Percentiles rank a stretch among this genome's conserved stretches.
Evolutionary conservation across 768 basidiomycete species (phyloP).

Genomic region (Clavulina sp.): DNA sequence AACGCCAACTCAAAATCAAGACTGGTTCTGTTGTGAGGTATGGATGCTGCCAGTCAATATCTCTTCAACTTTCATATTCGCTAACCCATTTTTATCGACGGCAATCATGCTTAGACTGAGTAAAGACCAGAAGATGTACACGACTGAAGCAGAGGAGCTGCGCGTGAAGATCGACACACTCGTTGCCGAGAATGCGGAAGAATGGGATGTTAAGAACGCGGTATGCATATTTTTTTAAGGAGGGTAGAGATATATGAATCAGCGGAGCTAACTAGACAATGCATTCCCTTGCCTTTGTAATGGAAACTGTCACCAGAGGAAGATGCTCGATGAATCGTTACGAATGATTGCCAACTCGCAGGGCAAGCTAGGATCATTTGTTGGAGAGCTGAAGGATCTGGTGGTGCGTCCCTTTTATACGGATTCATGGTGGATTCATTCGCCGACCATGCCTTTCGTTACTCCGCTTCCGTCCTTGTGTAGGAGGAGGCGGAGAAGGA

Average conservation of each 20-base stretch:
- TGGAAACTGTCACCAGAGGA: slow-evolving; percentile 31
- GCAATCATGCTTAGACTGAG: slow-evolving; percentile 26
- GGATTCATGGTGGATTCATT: no score
- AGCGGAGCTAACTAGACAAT: no score
- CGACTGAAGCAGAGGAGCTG: slow-evolving; percentile 43
- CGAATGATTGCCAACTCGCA: slow-evolving; percentile 64
- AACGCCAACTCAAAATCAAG: slow-evolving; percentile 65
- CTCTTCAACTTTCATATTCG: slow-evolving; percentile 9
- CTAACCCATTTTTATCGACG: slow-evolving; percentile 5
- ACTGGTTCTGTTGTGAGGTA: slow-evolving; percentile 48
- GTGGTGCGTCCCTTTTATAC: slow-evolving; percentile 44
- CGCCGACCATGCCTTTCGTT: slow-evolving; percentile 2
- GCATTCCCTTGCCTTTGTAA: no score
- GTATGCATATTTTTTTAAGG: slow-evolving; percentile 27
- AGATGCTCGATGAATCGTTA: slow-evolving; percentile 55
- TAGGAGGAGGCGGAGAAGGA: slow-evolving; percentile 25
- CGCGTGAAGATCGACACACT: slow-evolving; percentile 44
- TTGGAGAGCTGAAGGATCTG: slow-evolving; percentile 44
- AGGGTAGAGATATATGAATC: no score
- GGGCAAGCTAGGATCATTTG: slow-evolving; percentile 41
- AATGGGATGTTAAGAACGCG: slow-evolving; percentile 62
- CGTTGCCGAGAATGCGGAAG: slow-evolving; percentile 24
- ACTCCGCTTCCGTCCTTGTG: not conserved
- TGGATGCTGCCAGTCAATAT: not conserved
- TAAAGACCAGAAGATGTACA: slow-evolving; percentile 54